A percentile compares a stretch with the other conserved stretches of the same genome.
These are phyloP conservation scores for Cyberlindnera maclurae DNA, from an alignment of 805 yeast species.

Conservation along the genomic window DNA sequence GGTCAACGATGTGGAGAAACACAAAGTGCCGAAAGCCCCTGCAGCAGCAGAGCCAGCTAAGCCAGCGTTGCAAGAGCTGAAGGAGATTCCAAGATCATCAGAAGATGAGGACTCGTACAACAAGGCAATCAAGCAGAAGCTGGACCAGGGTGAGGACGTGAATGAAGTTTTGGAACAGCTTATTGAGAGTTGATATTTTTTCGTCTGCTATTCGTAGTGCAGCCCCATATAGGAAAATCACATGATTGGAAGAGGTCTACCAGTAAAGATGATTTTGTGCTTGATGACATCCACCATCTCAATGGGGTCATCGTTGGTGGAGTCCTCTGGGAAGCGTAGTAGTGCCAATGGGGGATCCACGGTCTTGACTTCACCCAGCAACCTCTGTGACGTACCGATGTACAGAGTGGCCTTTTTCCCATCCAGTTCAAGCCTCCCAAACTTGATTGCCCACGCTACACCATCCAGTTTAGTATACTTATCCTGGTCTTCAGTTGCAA, in stretches of 20 bases:
- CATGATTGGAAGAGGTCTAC: constrained; percentile 76
- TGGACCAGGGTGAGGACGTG: constrained; percentile 8
- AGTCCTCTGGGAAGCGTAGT: constrained; percentile 35
- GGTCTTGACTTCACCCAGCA: constrained; percentile 52
- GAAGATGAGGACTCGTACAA: constrained; percentile 2
- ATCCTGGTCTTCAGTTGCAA: constrained; percentile 28
- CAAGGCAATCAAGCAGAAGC: constrained; percentile 4
- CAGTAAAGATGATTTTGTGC: constrained; percentile 53
- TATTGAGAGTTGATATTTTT: constrained; percentile 3
- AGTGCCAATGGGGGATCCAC: constrained; percentile 63
- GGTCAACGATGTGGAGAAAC: not conserved
- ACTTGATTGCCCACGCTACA: constrained; percentile 39
- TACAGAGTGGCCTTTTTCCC: constrained; percentile 46
- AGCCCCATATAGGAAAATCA: constrained; percentile 20
- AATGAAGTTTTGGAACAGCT: constrained; percentile 16
- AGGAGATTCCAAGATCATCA: constrained; percentile 7
- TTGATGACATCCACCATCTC: constrained; percentile 52
- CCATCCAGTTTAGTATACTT: constrained; percentile 29
- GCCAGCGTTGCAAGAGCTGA: constrained; percentile 17
- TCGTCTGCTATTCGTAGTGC: not conserved
- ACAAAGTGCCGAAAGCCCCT: constrained; percentile 8
- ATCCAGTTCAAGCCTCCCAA: constrained; percentile 44
- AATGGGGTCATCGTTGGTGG: constrained; percentile 27
- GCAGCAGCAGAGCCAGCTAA: constrained; percentile 22
- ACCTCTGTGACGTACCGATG: constrained; percentile 63